These are phyloP conservation scores for Aquilaria malaccensis DNA, from an alignment of 345 rosid genomes.

Conservation along the genomic window DNA sequence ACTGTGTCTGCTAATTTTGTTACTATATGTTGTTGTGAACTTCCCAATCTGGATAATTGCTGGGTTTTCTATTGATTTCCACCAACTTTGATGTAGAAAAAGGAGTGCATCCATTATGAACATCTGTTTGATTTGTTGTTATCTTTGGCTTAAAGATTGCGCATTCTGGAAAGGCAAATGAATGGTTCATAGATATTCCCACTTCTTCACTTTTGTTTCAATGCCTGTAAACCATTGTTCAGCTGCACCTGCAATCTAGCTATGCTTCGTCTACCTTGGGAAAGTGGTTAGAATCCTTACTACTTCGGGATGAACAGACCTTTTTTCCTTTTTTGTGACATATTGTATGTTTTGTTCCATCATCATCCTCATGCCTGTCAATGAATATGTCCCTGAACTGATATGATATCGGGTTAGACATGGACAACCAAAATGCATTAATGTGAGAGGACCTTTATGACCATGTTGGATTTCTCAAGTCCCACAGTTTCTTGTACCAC, in stretches of 20 bases:
- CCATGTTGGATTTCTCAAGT: not conserved
- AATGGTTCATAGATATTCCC: too few relatives aligned
- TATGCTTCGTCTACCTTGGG: constrained; percentile 1
- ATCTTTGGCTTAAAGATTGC: too few relatives aligned
- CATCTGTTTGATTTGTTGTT: too few relatives aligned
- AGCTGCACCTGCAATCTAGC: constrained; percentile 1
- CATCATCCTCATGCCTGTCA: constrained; percentile 3
- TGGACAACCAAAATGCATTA: constrained; percentile 23
- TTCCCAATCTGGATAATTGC: constrained; percentile 16
- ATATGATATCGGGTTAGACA: constrained; percentile 14
- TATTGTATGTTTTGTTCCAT: not conserved
- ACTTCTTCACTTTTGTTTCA: too few relatives aligned
- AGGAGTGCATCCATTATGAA: too few relatives aligned
- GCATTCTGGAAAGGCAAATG: too few relatives aligned
- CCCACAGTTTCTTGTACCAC: not conserved
- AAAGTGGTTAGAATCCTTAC: constrained; percentile 19
- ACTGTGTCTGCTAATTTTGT: too few relatives aligned
- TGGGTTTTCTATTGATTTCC: not conserved
- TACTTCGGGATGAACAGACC: constrained; percentile 14
- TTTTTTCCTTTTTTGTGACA: constrained; percentile 13
- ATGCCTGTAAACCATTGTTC: constrained; percentile 1
- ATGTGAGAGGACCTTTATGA: constrained; percentile 20
- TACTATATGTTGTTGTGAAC: not conserved
- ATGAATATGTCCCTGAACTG: constrained; percentile 20
- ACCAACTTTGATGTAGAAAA: too few relatives aligned